Evolutionary conservation across 1,284 basidiomycete species (phyloP), one percentile per base, ranked within the genome.

Genomic region (Sphaerobolus stellatus): DNA sequence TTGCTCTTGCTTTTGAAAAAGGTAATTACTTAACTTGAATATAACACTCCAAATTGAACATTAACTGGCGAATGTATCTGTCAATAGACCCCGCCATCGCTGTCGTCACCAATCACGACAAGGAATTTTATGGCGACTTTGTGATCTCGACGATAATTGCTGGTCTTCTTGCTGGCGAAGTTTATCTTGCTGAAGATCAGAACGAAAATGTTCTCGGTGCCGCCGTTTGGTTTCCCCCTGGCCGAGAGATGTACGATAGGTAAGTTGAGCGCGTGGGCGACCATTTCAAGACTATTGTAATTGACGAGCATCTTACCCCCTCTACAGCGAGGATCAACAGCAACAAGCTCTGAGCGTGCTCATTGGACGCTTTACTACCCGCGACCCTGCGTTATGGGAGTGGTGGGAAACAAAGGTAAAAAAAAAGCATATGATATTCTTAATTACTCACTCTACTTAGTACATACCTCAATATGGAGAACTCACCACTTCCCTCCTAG

Each of bases 171-270:
- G n/a, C n/a, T n/a, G 63, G 63, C 5, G 54, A 61, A 47, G 58
- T 63, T 16, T 63, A 62, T 45, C 56, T 63, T 24, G 62, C 58
- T 4, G 58, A 61, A 33, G 24, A 40, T 48, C 29, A 27, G 2
- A n/a, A 50, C 11, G 48, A 52, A 22, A 49, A 50, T 14, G 56
- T 64, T 24, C 48, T 63, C 18, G 62, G 60, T 20, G 54, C 47
- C 18, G 57, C 59, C 9, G 59, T 58, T 9, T 64, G 63, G 63
- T 64, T 61, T 52, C 57, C 52, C 2, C 63, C 63, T 30, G 57
- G 60, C 6, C 27, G 49, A 40, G 56, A 45, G 22, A 29, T 63
- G 28, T 57, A 56, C 41, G 56, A 29, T 20, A 22, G 31, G 54
- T 56, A 44, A 36, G 36, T 48, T 18, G 4, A 28, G 18, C 28